Base-by-base conservation (phyloP, 1,284 basidiomycete species). In the Rhodofomes roseus region DNA sequence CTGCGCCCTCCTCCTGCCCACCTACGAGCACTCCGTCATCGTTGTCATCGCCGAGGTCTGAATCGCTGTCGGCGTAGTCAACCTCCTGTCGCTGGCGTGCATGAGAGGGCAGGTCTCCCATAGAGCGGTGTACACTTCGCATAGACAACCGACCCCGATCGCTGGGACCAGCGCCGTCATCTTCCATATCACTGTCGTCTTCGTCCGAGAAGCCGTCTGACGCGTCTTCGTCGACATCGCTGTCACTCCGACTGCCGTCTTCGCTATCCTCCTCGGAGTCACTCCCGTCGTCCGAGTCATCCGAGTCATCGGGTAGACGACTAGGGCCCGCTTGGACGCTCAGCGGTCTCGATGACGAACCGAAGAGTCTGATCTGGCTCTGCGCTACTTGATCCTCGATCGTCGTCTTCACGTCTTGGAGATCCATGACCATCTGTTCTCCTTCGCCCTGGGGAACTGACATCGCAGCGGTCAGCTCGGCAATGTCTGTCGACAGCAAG, bases 381-480 rank as follows among this genome's bases (percentile, higher is more conserved):
- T 83, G 82, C 14, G 87, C 83, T 14, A 98, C 90, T 2, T 82
- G 84, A 63, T 96, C 93, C 61, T 90, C 95, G 14, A 99, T 85
- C 0, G 95, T 98, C 8, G 79, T 74, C 39, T 79, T 77, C 16
- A 90, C 92, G 62, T 96, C 96, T 73, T 99, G 97, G 14, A 99
- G 79, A 70, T 94, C 90, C 81, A 98, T 92, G 14, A 99, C 95
- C 96, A 99, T 98, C 71, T 88, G 85, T 70, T 98, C 96, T 14
- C 96, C 97, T 75, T 98, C 96, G 12, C 96, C 89, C 69, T 91
- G 88, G 2, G 81, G 81, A 54, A 81, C 86, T 92, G 63, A 25
- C n/a, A 62, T 44, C 11, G 18, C 18, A 25, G 23, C 57, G 50
- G 16, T 48, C 22, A 50, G 51, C 40, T 23, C 39, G 36, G 36